Percentiles rank a stretch among this genome's conserved stretches.
Conservation (phyloP, 2,329 filamentous ascomycete species). For the Colletotrichum trifolii region DNA sequence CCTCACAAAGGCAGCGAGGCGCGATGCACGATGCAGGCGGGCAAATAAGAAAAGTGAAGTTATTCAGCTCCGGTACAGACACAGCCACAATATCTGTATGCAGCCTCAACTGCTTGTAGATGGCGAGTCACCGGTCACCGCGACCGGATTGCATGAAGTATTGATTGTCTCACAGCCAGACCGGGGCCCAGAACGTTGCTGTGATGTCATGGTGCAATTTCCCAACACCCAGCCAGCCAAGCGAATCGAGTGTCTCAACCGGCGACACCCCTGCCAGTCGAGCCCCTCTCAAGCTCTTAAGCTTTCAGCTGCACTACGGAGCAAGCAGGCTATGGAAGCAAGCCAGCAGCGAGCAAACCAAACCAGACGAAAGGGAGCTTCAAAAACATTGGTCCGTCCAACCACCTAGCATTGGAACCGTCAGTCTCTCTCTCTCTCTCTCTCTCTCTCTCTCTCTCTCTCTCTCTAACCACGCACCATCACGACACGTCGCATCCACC, state of each 20-base stretch:
- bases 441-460: background rate
- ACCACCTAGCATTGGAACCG: background rate
- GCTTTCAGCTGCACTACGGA: slow-evolving; percentile 23
- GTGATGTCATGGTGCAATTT: slow-evolving; percentile 34
- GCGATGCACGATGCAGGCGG: background rate
- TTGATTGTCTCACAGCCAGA: slow-evolving; percentile 19
- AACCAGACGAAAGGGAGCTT: slow-evolving; percentile 5
- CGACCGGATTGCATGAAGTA: background rate
- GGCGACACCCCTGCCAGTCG: slow-evolving; percentile 4
- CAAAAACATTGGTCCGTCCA: slow-evolving; percentile 11
- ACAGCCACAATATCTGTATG: background rate
- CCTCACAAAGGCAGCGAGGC: background rate
- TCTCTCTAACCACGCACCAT: background rate
- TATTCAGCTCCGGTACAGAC: slow-evolving; percentile 4
- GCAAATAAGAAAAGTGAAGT: slow-evolving; percentile 26
- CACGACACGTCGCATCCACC: background rate
- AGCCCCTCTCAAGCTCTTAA: slow-evolving; percentile 7
- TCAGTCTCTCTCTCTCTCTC: background rate
- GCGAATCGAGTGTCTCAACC: slow-evolving; percentile 33
- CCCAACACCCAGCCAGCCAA: slow-evolving; percentile 2
- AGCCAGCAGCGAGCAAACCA: background rate
- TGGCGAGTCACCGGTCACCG: background rate
- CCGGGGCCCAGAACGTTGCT: slow-evolving; percentile 12
- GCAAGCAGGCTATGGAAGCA: background rate
- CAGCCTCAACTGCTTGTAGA: background rate